Evolutionary conservation across 768 basidiomycete species (phyloP).

Genomic region (Boletus pseudo-olivaceus): DNA sequence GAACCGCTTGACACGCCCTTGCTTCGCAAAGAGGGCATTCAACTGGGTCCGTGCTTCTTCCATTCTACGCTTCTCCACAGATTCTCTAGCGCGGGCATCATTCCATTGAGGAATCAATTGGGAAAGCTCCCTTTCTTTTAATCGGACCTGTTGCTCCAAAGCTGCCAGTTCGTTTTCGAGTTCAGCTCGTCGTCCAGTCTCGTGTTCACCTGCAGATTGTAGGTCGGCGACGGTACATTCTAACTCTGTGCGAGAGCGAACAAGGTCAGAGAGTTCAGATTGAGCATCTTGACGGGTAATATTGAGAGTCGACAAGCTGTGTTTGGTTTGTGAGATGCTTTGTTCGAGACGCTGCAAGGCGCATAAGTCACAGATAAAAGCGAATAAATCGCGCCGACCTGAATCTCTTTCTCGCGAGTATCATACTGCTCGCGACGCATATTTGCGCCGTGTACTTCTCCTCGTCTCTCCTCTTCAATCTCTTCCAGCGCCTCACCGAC

Average conservation of each 20-base stretch:
- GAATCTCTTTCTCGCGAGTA: constrained; percentile 78
- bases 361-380: neutral
- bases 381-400: constrained; percentile 43
- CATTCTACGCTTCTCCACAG: constrained; percentile 58
- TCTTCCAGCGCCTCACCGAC: constrained; percentile 82
- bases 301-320: constrained; percentile 64
- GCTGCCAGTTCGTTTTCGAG: constrained; percentile 62
- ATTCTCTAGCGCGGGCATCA: constrained; percentile 47
- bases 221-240: constrained; percentile 82
- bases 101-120: constrained; percentile 71
- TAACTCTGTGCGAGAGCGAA: constrained; percentile 80
- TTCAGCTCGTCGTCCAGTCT: constrained; percentile 59
- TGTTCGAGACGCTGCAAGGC: constrained; percentile 65
- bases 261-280: constrained; percentile 80
- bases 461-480: constrained; percentile 76
- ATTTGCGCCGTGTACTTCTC: constrained; percentile 84
- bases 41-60: constrained; percentile 74
- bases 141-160: constrained; percentile 56
- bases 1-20: constrained; percentile 85
- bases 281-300: constrained; percentile 74
- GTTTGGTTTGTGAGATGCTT: constrained; percentile 65
- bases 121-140: constrained; percentile 61
- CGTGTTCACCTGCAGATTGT: constrained; percentile 57
- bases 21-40: constrained; percentile 80
- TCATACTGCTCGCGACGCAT: constrained; percentile 78